A percentile compares a stretch with the other conserved stretches of the same genome.
phyloP scores from a whole-genome alignment of 2,329 filamentous ascomycete genomes.

The Arthrobotrys megalospora region DNA sequence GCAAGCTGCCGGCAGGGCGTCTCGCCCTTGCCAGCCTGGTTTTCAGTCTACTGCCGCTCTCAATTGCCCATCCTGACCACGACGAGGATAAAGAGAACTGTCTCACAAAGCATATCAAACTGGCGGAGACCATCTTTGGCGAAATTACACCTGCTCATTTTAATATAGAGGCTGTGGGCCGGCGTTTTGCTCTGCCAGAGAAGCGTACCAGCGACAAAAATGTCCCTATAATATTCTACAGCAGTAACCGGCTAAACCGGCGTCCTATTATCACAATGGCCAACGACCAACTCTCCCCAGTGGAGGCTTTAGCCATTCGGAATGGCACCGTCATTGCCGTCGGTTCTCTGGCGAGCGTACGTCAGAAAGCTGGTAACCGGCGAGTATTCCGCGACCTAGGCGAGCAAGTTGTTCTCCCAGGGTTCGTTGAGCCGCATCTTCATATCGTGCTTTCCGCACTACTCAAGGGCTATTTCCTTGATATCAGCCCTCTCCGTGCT shows the following conservation, averaged over 20 bases:
- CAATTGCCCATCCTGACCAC: slow-evolving; percentile 24
- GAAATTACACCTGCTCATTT: slow-evolving; percentile 26
- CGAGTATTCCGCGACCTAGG: slow-evolving; percentile 23
- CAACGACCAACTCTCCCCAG: slow-evolving; percentile 11
- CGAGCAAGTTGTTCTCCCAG: slow-evolving; percentile 40
- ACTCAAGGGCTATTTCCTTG: slow-evolving; percentile 45
- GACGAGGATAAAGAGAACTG: slow-evolving; percentile 18
- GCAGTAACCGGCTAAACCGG: slow-evolving; percentile 17
- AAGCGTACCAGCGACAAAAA: slow-evolving; percentile 8
- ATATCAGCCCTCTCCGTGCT: slow-evolving; percentile 46
- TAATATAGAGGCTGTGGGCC: not conserved
- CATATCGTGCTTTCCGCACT: slow-evolving; percentile 53
- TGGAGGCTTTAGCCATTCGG: slow-evolving; percentile 43
- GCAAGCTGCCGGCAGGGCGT: not conserved
- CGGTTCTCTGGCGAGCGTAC: slow-evolving; percentile 30
- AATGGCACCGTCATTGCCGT: slow-evolving; percentile 29
- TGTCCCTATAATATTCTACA: slow-evolving; percentile 43
- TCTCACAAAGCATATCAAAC: slow-evolving; percentile 19
- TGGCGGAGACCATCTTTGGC: slow-evolving; percentile 14
- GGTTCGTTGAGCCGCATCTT: slow-evolving; percentile 56
- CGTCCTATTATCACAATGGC: slow-evolving; percentile 56
- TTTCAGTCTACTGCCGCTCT: not conserved
- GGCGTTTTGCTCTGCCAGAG: not conserved
- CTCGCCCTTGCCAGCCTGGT: slow-evolving; percentile 21
- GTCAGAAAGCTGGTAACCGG: slow-evolving; percentile 6